phyloP scores from a whole-genome alignment of 257 asterid genomes.

The Nicotiana attenuata region DNA sequence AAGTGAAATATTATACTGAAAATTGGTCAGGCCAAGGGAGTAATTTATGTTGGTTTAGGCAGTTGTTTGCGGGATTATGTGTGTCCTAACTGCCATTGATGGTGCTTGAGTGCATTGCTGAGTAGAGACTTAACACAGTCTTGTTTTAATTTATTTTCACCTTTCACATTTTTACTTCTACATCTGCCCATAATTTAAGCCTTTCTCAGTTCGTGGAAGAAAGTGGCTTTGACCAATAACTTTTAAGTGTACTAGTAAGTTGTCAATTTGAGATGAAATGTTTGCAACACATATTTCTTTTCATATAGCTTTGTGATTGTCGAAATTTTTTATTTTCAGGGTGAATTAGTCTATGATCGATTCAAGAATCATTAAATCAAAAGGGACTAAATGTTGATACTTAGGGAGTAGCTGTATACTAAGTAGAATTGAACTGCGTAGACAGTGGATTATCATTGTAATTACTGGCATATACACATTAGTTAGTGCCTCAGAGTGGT shows the following conservation, averaged over 20 bases:
- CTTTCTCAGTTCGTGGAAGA: not conserved
- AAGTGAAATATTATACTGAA: not conserved
- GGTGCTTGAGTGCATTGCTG: constrained; percentile 4
- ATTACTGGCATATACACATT: not conserved
- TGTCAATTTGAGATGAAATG: not conserved
- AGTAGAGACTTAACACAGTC: not conserved
- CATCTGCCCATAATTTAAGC: no score
- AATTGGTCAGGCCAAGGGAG: not conserved
- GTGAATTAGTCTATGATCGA: not conserved
- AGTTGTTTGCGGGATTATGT: not conserved
- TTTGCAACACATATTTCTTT: not conserved
- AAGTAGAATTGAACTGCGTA: not conserved
- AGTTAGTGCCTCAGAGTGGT: not conserved
- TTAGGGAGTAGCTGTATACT: not conserved
- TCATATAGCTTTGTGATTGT: not conserved
- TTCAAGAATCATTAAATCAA: not conserved
- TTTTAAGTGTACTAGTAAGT: not conserved
- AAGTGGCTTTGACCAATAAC: not conserved
- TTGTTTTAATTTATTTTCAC: not conserved
- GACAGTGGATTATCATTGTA: not conserved
- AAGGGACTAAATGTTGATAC: not conserved
- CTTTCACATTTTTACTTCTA: not conserved
- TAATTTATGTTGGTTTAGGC: not conserved
- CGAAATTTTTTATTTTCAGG: not conserved
- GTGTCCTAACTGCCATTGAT: not conserved